Conservation (phyloP, 2,329 filamentous ascomycete species). For the Ambrosiella beaveri region DNA sequence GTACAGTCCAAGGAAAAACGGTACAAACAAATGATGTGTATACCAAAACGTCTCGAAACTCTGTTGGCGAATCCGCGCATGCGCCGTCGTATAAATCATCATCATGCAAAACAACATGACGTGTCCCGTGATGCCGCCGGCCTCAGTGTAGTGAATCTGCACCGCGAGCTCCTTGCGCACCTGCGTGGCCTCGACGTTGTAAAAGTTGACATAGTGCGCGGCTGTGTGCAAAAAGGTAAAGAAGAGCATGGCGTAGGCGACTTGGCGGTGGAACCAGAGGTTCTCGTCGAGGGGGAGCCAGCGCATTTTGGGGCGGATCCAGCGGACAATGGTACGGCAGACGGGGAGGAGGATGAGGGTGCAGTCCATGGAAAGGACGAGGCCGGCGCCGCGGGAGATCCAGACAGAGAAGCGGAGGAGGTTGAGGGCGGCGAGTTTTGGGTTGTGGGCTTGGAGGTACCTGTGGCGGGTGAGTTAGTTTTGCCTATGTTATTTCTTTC, state of each 20-base stretch:
- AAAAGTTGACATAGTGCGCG: constrained; percentile 96
- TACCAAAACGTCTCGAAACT: constrained; percentile 99
- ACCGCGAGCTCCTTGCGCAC: constrained; percentile 65
- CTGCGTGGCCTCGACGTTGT: constrained; percentile 76
- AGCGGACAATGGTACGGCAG: constrained; percentile 77
- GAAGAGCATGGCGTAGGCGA: constrained; percentile 74
- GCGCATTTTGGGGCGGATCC: constrained; percentile 67
- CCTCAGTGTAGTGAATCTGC: constrained; percentile 78
- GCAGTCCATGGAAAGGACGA: constrained; percentile 69
- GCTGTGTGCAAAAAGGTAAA: constrained; percentile 63
- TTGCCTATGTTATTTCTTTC: not conserved
- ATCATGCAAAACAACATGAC: constrained; percentile 99
- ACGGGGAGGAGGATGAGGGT: constrained; percentile 85
- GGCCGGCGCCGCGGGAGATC: constrained; percentile 83
- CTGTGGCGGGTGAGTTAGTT: constrained; percentile 26
- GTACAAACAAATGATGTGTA: constrained; percentile 95
- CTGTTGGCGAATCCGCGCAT: constrained; percentile 85
- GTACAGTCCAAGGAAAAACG: constrained; percentile 83
- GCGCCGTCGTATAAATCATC: constrained; percentile 91
- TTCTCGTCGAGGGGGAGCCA: constrained; percentile 93
- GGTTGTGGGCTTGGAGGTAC: constrained; percentile 58
- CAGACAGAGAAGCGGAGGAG: constrained; percentile 75
- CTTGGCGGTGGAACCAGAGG: constrained; percentile 88
- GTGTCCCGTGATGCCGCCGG: constrained; percentile 87
- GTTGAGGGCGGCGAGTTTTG: constrained; percentile 60